These are phyloP conservation scores for Amaranthus tricolor DNA, from an alignment of 179 eudicot species.

Conservation along the genomic window DNA sequence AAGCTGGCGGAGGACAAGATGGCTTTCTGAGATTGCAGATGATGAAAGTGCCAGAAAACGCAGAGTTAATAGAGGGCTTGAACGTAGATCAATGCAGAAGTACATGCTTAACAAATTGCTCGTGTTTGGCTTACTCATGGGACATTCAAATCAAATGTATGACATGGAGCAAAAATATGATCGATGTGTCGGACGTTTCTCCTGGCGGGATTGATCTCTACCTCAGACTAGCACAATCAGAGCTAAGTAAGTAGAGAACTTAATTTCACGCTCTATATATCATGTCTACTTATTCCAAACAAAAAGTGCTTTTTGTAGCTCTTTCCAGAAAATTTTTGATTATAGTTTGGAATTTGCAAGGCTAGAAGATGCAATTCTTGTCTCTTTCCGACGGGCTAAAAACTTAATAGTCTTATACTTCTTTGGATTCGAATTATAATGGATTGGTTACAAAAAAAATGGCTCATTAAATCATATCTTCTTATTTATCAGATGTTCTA, in stretches of 20 bases:
- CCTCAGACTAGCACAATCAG: slow-evolving; percentile 20
- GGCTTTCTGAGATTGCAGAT: slow-evolving; percentile 31
- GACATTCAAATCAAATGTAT: slow-evolving; percentile 18
- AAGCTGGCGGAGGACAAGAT: slow-evolving; percentile 23
- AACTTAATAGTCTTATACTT: too few relatives aligned
- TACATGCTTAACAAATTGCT: background rate
- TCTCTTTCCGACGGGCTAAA: too few relatives aligned
- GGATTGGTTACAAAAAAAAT: too few relatives aligned
- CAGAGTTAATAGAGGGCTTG: slow-evolving; percentile 19
- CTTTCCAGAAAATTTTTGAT: too few relatives aligned
- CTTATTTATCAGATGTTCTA: too few relatives aligned
- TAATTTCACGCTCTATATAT: too few relatives aligned
- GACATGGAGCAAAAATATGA: slow-evolving; percentile 19
- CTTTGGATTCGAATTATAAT: too few relatives aligned
- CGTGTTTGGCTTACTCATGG: slow-evolving; percentile 12
- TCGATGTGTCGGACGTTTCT: slow-evolving; percentile 10
- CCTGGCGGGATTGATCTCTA: slow-evolving; percentile 22
- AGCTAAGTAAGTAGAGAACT: slow-evolving; percentile 2
- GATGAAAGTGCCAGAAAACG: slow-evolving; percentile 35
- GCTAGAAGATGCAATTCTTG: too few relatives aligned
- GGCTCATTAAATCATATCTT: too few relatives aligned
- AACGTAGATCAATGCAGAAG: slow-evolving; percentile 13
- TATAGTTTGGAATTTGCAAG: too few relatives aligned
- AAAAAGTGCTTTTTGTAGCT: too few relatives aligned
- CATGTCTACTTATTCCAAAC: too few relatives aligned